Conservation (phyloP, 2,329 filamentous ascomycete species). For the Fonsecaea pugnacius region DNA sequence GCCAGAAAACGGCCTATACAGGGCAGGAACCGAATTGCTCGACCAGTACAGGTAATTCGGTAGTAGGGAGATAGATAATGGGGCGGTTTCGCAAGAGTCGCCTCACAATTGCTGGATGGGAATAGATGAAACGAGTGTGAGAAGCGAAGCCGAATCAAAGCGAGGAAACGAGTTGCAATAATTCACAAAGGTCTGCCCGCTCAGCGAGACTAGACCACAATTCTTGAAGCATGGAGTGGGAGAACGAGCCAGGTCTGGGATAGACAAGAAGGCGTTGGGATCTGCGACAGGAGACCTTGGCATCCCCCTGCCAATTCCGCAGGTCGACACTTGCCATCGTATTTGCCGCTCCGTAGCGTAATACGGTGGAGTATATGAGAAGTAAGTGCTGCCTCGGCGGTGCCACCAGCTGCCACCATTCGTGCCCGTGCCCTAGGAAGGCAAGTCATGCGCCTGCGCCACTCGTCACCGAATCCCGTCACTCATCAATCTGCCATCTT, state of each 20-base stretch:
- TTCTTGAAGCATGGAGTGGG: neutral
- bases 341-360: neutral
- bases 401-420: neutral
- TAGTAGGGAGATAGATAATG: slow-evolving; percentile 2
- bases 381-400: neutral
- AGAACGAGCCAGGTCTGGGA: neutral
- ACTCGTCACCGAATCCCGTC: slow-evolving; percentile 10
- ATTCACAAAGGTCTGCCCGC: neutral
- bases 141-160: neutral
- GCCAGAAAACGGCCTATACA: neutral
- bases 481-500: slow-evolving; percentile 3
- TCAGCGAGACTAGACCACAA: slow-evolving; percentile 16
- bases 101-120: neutral
- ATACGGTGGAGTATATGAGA: neutral
- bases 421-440: neutral
- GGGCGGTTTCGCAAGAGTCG: neutral
- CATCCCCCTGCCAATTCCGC: neutral
- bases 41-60: neutral
- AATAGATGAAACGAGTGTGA: slow-evolving; percentile 10
- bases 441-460: slow-evolving; percentile 16
- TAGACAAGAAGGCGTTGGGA: neutral
- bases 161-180: neutral
- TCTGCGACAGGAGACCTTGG: slow-evolving; percentile 15
- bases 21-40: neutral
- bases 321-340: neutral